phyloP scores from a whole-genome alignment of 768 basidiomycete genomes.

The Lentinula boryana region DNA sequence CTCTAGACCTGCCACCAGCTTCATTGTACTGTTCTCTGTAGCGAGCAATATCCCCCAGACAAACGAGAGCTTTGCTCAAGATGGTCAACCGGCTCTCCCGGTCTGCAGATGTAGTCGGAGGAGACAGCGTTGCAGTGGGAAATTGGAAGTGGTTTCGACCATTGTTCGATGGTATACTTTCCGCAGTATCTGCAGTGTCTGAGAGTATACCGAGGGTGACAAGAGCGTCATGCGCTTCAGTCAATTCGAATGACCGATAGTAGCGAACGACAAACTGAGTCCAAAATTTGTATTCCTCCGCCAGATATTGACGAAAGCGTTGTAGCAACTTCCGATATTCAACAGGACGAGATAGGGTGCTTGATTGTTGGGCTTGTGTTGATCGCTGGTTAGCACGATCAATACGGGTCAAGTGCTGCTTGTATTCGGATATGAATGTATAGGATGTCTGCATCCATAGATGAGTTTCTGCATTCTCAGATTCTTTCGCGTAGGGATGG shows the following conservation, averaged over 20 bases:
- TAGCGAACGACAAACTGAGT: conserved; percentile 70
- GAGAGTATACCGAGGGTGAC: conserved; percentile 48
- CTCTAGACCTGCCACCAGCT: conserved; percentile 53
- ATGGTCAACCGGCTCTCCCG: conserved; percentile 64
- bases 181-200: conserved; percentile 14
- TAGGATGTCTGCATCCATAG: conserved; percentile 95
- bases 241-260: conserved; percentile 64
- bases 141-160: conserved; percentile 61
- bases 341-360: conserved; percentile 43
- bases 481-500: conserved; percentile 65
- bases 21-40: conserved; percentile 91
- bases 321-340: conserved; percentile 84
- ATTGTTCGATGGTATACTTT: conserved; percentile 17
- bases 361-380: conserved; percentile 27
- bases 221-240: conserved; percentile 51
- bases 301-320: conserved; percentile 85
- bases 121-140: conserved; percentile 33
- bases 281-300: conserved; percentile 92
- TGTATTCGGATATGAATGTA: conserved; percentile 77
- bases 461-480: conserved; percentile 74
- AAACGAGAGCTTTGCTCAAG: conserved; percentile 83
- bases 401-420: conserved; percentile 61
- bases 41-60: conserved; percentile 89
- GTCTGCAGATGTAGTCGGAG: conserved; percentile 41
- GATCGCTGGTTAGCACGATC: conserved; percentile 50